These are phyloP conservation scores for Vitis hybrid DNA, from an alignment of 177 flowering plant genomes.

Conservation along the genomic window DNA sequence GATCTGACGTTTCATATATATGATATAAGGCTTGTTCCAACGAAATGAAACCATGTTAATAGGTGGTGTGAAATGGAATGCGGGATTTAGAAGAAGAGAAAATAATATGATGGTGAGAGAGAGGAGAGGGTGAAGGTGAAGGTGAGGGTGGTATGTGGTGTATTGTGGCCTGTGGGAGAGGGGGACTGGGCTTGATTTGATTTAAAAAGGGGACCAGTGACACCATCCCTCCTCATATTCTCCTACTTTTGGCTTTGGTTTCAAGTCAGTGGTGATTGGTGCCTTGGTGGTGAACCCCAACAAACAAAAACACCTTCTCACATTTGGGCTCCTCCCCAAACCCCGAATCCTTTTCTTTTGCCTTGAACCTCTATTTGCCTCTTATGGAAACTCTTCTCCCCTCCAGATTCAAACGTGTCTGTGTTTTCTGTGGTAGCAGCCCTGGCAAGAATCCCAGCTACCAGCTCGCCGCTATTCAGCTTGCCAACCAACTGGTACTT, in stretches of 20 bases:
- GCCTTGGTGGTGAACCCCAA: conserved; percentile 2
- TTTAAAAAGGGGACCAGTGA: conserved; percentile 16
- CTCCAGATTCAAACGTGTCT: conserved; percentile 62
- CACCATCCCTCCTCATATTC: conserved; percentile 8
- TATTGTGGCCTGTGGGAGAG: not conserved
- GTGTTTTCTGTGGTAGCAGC: conserved; percentile 77
- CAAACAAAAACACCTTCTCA: conserved; percentile 7
- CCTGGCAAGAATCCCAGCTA: conserved; percentile 67
- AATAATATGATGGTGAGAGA: too few species aligned
- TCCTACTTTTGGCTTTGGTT: conserved; percentile 8
- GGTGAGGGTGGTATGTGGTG: too few species aligned
- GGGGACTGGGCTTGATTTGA: conserved; percentile 5
- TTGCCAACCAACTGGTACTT: conserved; percentile 59
- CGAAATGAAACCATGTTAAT: too few species aligned
- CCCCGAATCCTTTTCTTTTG: not conserved
- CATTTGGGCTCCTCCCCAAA: not conserved
- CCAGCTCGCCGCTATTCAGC: conserved; percentile 65
- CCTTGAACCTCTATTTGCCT: not conserved
- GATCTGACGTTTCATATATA: too few species aligned
- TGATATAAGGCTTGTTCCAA: too few species aligned
- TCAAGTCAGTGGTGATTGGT: too few species aligned
- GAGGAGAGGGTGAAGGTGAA: too few species aligned
- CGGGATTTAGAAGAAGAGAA: too few species aligned
- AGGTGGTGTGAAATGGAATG: too few species aligned
- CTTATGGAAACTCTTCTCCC: conserved; percentile 30